Evolutionary conservation across 441 rosid species (phyloP), one percentile per base, ranked within the genome.

Genomic region (Erodium moschatum): DNA sequence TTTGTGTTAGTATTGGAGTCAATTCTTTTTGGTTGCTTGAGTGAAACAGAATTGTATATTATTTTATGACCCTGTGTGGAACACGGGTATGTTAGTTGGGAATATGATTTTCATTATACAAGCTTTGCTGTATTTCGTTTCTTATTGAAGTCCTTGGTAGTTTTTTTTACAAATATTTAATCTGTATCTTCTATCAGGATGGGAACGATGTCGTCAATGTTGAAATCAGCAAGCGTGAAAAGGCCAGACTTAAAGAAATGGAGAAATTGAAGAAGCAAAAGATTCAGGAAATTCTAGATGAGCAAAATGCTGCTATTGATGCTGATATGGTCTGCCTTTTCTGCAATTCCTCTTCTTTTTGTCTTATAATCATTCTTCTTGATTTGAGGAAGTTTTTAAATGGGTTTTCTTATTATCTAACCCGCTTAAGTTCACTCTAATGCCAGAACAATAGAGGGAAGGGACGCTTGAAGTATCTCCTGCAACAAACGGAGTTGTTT

Each of bases 401-500:
- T 21, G 5, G 1, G 6, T 24, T 60, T 20, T 60, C 27, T 60
- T 4, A 60, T 10, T 11, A 12, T 24, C 29, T 60, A 60, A 60
- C 64, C 8, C 11, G 15, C 15, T 60, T 6, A 72, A 42, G 67
- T 42, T 68, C 66, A 19, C 33, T 65, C n/a, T 74, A 50, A 72
- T 70, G 70, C 12, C 82, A 94, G 99, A 94, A 91, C 70, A 94
- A 88, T 6, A 80, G 64, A 77, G 97, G 97, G 19, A 86, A 91
- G 76, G 99, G 99, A 38, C 84, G 97, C 69, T 69, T 94, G 81
- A 91, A 94, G 81, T 91, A 87, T 77, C 89, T 94, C 67, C 81
- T 94, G 74, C 94, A 94, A 84, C 99, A 91, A 74, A 94, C 99
- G 0, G 99, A 94, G 90, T 81, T 94, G 73, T 91, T 94, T 83